Percentiles rank a stretch among this genome's conserved stretches.
phyloP scores from a whole-genome alignment of 345 rosid species.

The Eucalyptus cloeziana region DNA sequence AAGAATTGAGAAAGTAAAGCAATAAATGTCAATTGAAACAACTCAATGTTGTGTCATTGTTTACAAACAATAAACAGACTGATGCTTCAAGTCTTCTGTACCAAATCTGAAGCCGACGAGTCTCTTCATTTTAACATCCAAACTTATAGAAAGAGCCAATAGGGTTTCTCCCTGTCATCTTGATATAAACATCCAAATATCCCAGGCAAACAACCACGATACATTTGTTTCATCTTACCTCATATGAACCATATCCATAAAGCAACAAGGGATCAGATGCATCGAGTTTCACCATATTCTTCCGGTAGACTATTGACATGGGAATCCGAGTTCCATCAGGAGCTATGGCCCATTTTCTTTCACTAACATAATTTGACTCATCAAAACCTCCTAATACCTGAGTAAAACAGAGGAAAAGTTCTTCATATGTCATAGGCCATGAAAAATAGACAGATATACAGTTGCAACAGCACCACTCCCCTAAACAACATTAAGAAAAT shows the following conservation, averaged over 20 bases:
- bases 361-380: conserved; percentile 63
- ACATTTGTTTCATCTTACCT: conserved; percentile 37
- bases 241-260: conserved; percentile 93
- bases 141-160: not conserved
- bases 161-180: not conserved
- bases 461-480: not conserved
- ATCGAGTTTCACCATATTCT: conserved; percentile 67
- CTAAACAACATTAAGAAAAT: not conserved
- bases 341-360: conserved; percentile 87
- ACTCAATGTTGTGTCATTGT: not conserved
- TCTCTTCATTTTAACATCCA: not conserved
- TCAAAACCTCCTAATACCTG: conserved; percentile 94
- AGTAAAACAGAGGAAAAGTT: not conserved
- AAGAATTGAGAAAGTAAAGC: not conserved
- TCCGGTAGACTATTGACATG: conserved; percentile 62
- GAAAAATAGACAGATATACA: not conserved
- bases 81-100: not conserved
- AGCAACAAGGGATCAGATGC: conserved; percentile 76
- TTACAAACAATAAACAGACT: not conserved
- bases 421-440: not conserved
- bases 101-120: not conserved
- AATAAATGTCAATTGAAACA: not conserved
- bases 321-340: conserved; percentile 81
- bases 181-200: not conserved
- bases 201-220: not conserved